Conservation (phyloP, 352 stramenopile genomes). For the Globisporangium splendens region DNA sequence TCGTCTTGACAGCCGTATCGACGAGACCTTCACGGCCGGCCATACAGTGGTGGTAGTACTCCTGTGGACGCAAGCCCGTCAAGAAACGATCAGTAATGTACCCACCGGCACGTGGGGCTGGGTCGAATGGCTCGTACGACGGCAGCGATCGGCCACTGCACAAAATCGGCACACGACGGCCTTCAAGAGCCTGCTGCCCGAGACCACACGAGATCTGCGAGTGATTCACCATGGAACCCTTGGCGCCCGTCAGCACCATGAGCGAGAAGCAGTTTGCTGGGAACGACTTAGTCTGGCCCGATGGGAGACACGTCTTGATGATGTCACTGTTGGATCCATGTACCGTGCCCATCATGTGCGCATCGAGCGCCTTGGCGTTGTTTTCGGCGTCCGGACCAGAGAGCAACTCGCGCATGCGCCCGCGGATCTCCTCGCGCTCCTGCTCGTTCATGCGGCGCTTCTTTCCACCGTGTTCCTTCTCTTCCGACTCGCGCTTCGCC, state of each 20-base stretch:
- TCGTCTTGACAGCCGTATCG: slow-evolving; percentile 99
- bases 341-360: slow-evolving; percentile 89
- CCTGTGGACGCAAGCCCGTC: slow-evolving; percentile 94
- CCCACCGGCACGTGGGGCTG: slow-evolving; percentile 95
- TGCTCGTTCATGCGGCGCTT: slow-evolving; percentile 85
- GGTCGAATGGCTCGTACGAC: slow-evolving; percentile 98
- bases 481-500: slow-evolving; percentile 44
- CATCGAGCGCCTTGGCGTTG: slow-evolving; percentile 79
- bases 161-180: slow-evolving; percentile 97
- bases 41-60: slow-evolving; percentile 99
- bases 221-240: slow-evolving; percentile 99
- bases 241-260: slow-evolving; percentile 99
- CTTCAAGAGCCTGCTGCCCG: slow-evolving; percentile 99
- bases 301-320: slow-evolving; percentile 98
- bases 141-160: slow-evolving; percentile 97
- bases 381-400: slow-evolving; percentile 64
- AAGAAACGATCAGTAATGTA: slow-evolving; percentile 99
- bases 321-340: slow-evolving; percentile 94
- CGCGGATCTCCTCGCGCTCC: slow-evolving; percentile 65
- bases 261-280: slow-evolving; percentile 98
- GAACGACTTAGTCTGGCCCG: slow-evolving; percentile 97
- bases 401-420: slow-evolving; percentile 73
- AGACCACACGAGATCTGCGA: slow-evolving; percentile 98
- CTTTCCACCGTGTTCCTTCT: slow-evolving; percentile 40
- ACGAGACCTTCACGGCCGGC: slow-evolving; percentile 98